Evolutionary conservation across 208 protist species (phyloP).

Genomic region (Crithidia bombi): DNA sequence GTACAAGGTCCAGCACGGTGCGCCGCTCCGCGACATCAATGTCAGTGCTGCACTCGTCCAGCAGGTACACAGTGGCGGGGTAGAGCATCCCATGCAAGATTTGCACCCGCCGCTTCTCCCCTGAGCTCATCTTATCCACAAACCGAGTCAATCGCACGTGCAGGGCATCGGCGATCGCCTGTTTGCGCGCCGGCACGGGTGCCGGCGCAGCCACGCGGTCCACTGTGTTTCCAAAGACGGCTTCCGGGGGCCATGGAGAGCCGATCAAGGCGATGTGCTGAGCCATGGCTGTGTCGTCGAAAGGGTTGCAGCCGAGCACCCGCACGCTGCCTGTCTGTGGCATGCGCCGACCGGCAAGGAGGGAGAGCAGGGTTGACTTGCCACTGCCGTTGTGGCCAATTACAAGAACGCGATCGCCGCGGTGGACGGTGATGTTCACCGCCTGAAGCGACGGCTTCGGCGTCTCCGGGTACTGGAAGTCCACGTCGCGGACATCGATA

Average conservation of each 20-base stretch:
- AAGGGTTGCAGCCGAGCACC: slow-evolving; percentile 71
- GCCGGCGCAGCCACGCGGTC: slow-evolving; percentile 57
- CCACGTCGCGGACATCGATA: slow-evolving; percentile 37
- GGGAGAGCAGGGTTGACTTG: slow-evolving; percentile 95
- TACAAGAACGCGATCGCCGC: slow-evolving; percentile 89
- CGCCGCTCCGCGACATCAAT: slow-evolving; percentile 76
- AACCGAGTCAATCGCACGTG: slow-evolving; percentile 49
- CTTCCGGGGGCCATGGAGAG: slow-evolving; percentile 73
- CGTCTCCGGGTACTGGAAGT: slow-evolving; percentile 55
- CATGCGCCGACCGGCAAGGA: slow-evolving; percentile 84
- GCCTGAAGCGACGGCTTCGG: slow-evolving; percentile 21
- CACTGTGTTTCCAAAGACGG: slow-evolving; percentile 80
- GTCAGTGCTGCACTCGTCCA: slow-evolving; percentile 91
- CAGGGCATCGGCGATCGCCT: slow-evolving; percentile 45
- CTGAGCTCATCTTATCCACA: slow-evolving; percentile 74
- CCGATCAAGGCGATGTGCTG: slow-evolving; percentile 61
- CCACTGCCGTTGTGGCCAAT: slow-evolving; percentile 96
- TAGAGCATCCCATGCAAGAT: slow-evolving; percentile 72
- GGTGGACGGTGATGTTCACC: slow-evolving; percentile 44
- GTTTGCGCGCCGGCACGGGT: slow-evolving; percentile 31
- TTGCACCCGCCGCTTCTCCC: slow-evolving; percentile 74
- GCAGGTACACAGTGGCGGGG: slow-evolving; percentile 52
- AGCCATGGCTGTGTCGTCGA: slow-evolving; percentile 78
- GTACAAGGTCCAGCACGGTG: slow-evolving; percentile 65
- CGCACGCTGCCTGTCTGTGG: slow-evolving; percentile 49